Evolutionary conservation across 768 basidiomycete genomes (phyloP), one percentile per base, ranked within the genome.

Genomic region (Kwoniella dejecticola): DNA sequence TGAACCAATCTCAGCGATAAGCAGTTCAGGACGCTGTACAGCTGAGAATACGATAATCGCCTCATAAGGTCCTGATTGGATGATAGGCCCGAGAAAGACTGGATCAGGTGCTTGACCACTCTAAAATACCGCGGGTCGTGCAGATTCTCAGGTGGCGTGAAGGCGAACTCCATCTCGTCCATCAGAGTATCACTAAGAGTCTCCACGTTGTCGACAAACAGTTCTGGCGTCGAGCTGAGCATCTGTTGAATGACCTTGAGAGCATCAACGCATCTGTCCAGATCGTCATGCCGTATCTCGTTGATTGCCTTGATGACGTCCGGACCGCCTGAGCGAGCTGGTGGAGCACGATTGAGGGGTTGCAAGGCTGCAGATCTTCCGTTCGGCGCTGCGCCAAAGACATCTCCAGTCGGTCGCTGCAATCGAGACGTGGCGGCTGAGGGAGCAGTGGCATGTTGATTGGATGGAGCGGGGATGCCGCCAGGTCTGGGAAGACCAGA

Each of bases 91-190:
- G 94, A 93, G 27, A 97, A 84, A 0, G 94, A 94, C 78, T 97
- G 94, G 64, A 98, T 95, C 54, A 98, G 85, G 78, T 98, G 96
- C 79, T 99, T 99, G 47, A 94, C 91, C 8, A 99, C 82, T 40
- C 96, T 85, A 81, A 96, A 93, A 71, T 91, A 91, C 64, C 89
- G 87, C 17, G 88, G 86, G 13, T 85, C 81, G 23, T 86, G 79
- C 38, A 94, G 81, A 54, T 90, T 86, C 27, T 89, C 86, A 1
- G 87, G 87, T 47, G 85, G 84, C 52, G 92, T 90, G 74, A 97
- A 98, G 19, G 92, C 87, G 76, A 91, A 89, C 10, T 89, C 85
- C 90, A 95, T 91, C 72, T 94, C 89, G 24, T 90, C 82, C 2
- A 90, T 89, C 70, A 99, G 88, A 0, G 91, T 91, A 75, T 94